Percentiles rank a stretch among this genome's conserved stretches.
Evolutionary conservation across 2,329 filamentous ascomycete genomes (phyloP).

Genomic region (Aaosphaeria pasadenensis): DNA sequence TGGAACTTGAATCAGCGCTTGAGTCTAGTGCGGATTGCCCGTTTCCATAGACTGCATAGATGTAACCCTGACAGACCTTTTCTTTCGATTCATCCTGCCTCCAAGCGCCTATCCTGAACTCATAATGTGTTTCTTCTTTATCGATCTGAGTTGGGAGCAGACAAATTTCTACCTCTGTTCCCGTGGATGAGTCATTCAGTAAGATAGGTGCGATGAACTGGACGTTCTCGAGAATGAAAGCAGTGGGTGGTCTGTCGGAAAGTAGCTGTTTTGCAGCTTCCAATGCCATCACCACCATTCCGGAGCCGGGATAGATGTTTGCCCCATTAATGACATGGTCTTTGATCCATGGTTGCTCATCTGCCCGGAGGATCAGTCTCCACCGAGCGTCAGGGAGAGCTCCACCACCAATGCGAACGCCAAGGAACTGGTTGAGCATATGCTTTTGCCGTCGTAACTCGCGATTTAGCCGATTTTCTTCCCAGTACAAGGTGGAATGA

Average conservation of each 20-base stretch:
- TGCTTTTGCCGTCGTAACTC: too few relatives aligned
- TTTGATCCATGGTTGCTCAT: constrained; percentile 45
- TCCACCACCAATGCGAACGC: too few relatives aligned
- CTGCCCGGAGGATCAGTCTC: constrained; percentile 44
- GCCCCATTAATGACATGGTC: constrained; percentile 42
- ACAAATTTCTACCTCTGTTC: too few relatives aligned
- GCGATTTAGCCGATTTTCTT: constrained; percentile 5
- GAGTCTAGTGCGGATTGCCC: too few relatives aligned
- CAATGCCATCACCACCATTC: constrained; percentile 1
- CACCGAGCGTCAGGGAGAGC: constrained; percentile 36
- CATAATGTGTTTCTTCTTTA: too few relatives aligned
- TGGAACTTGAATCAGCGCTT: too few relatives aligned
- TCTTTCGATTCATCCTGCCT: too few relatives aligned
- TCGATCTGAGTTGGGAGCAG: neutral
- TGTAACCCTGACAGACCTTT: too few relatives aligned
- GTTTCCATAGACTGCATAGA: too few relatives aligned
- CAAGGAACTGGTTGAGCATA: too few relatives aligned
- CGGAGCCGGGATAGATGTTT: constrained; percentile 1
- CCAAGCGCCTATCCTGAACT: too few relatives aligned
- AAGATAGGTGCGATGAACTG: neutral
- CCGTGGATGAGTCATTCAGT: neutral
- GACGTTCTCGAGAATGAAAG: neutral
- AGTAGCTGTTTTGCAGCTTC: neutral
- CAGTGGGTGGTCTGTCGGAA: neutral
- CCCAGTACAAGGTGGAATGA: constrained; percentile 24